Conservation (phyloP, 2,329 filamentous ascomycete species). For the Teratosphaeria nubilosa region DNA sequence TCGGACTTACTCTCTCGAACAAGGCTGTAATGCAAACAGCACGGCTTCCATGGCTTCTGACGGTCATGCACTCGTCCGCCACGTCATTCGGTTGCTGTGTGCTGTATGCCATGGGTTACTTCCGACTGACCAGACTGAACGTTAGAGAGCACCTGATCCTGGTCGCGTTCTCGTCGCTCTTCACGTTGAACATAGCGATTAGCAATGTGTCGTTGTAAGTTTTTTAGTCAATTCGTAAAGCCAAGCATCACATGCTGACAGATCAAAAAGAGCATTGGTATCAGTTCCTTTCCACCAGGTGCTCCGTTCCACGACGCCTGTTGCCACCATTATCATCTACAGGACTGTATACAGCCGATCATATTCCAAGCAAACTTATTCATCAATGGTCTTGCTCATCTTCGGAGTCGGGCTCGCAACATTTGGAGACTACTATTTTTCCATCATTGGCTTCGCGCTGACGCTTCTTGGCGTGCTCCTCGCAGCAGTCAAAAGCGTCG, state of each 20-base stretch:
- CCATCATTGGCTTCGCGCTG: conserved; percentile 37
- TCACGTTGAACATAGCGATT: conserved; percentile 54
- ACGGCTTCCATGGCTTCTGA: conserved; percentile 46
- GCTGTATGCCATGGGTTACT: conserved; percentile 43
- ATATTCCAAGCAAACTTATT: conserved; percentile 48
- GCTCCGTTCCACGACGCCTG: conserved; percentile 50
- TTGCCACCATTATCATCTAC: conserved; percentile 54
- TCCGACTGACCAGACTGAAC: conserved; percentile 44
- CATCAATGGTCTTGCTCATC: conserved; percentile 52
- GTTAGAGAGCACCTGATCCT: conserved; percentile 46
- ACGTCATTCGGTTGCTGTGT: conserved; percentile 47
- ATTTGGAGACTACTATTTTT: conserved; percentile 53
- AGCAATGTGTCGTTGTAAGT: conserved; percentile 52
- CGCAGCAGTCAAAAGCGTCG: conserved; percentile 47
- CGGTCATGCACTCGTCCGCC: conserved; percentile 48
- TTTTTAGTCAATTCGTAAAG: background rate
- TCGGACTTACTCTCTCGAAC: conserved; percentile 48
- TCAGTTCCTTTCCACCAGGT: conserved; percentile 59
- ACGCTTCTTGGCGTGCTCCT: conserved; percentile 30
- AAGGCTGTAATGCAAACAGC: conserved; percentile 42
- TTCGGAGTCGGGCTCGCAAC: conserved; percentile 51
- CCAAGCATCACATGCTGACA: background rate
- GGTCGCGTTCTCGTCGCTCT: conserved; percentile 49
- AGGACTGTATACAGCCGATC: conserved; percentile 45
- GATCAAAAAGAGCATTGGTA: conserved; percentile 31